Evolutionary conservation across 805 yeast species (phyloP), one percentile per base, ranked within the genome.

Genomic region (Hanseniaspora mollemarum): DNA sequence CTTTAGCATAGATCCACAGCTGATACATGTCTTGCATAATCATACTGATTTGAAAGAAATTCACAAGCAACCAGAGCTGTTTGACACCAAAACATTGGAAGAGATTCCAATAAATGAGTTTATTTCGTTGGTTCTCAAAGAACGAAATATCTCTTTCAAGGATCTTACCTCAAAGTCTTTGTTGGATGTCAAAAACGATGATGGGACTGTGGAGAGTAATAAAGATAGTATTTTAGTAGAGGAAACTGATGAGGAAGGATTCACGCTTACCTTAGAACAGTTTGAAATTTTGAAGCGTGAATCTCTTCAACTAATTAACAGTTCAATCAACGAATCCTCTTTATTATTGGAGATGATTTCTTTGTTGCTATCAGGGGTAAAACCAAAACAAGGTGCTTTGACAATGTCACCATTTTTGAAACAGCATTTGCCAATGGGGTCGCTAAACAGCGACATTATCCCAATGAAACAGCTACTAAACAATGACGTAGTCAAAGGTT

Each of bases 271-370:
- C 15, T 16, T 46, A 13, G 67, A 65, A 16, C 67, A 68, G 9
- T 79, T 80, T 57, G 64, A 68, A 43, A 69, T 68, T 40, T 71
- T 75, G 16, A 78, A 78, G 59, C 60, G 67, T n/a, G 77, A 78
- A 53, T 71, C 81, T 38, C 57, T 80, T 15, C 70, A 67, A 16
- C 68, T 71, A 39, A 70, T 83, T 28, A 73, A 76, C 49, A 64
- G 77, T 0, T 95, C 97, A 1, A 69, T 85, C 57, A 92, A 90
- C 62, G 96, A 92, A 61, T 80, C 94, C 0, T 87, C 96, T 0
- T 65, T 92, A 35, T 81, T 95, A 1, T 68, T 88, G 52, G 98
- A 90, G 61, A 84, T 88, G 55, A 81, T 90, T 1, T 86, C 96
- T 1, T 70, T 90, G 54, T 68, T 92, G 53, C 73, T 90, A 39